A percentile compares a stretch with the other conserved stretches of the same genome.
Evolutionary conservation across 1,284 basidiomycete genomes (phyloP).

Genomic region (Puccinia hordei): DNA sequence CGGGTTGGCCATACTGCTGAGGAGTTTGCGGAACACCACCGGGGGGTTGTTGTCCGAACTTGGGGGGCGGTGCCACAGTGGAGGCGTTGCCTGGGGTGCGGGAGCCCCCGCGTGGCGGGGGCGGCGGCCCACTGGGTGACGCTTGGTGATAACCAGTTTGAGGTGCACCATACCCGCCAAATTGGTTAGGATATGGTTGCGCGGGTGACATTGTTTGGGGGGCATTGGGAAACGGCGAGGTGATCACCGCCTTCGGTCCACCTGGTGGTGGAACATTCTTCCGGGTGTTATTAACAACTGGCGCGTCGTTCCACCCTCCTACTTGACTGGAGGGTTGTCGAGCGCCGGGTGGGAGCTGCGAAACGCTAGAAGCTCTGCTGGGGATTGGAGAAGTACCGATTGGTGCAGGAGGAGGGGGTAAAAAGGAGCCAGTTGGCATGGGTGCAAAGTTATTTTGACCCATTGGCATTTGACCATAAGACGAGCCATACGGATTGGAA

Average conservation of each 20-base stretch:
- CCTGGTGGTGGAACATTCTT: slow-evolving; percentile 19
- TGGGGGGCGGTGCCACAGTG: slow-evolving; percentile 40
- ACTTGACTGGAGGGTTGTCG: slow-evolving; percentile 56
- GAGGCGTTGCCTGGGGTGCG: slow-evolving; percentile 43
- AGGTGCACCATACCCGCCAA: slow-evolving; percentile 26
- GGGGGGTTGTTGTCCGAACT: slow-evolving; percentile 19
- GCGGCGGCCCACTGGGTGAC: slow-evolving; percentile 32
- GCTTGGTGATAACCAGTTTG: slow-evolving; percentile 28
- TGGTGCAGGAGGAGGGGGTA: slow-evolving; percentile 58
- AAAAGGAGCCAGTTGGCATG: slow-evolving; percentile 38
- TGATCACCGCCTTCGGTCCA: slow-evolving; percentile 47
- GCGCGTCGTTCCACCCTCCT: slow-evolving; percentile 51
- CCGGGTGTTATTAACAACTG: slow-evolving; percentile 33
- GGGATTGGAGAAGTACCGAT: slow-evolving; percentile 53
- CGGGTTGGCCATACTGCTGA: slow-evolving; percentile 38
- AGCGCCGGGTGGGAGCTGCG: slow-evolving; percentile 54
- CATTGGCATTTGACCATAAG: slow-evolving; percentile 84
- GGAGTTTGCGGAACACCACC: slow-evolving; percentile 41
- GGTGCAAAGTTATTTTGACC: slow-evolving; percentile 57
- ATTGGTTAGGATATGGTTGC: slow-evolving; percentile 51
- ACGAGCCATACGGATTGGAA: slow-evolving; percentile 53
- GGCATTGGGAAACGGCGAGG: slow-evolving; percentile 52
- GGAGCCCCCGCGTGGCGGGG: slow-evolving; percentile 42
- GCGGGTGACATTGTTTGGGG: slow-evolving; percentile 52
- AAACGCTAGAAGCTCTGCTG: slow-evolving; percentile 53